Evolutionary conservation across 2,329 filamentous ascomycete genomes (phyloP).

Genomic region (Pseudogymnoascus destructans): DNA sequence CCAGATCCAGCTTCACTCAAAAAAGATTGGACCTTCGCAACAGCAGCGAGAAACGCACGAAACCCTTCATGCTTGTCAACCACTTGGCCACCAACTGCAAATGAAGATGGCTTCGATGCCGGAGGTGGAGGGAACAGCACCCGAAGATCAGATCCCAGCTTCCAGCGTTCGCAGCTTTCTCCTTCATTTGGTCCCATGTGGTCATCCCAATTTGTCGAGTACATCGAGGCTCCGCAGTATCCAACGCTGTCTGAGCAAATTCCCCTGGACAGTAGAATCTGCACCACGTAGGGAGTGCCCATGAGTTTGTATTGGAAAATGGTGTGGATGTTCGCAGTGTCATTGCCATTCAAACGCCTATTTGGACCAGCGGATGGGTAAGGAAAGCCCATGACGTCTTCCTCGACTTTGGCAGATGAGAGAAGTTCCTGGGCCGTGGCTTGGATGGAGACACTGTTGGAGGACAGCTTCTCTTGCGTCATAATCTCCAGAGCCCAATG

Average conservation of each 20-base stretch:
- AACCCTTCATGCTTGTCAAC: slow-evolving; percentile 14
- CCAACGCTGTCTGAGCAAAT: slow-evolving; percentile 13
- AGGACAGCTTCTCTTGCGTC: slow-evolving; percentile 17
- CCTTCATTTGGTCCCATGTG: slow-evolving; percentile 9
- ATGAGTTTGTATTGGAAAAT: slow-evolving; percentile 19
- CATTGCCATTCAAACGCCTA: slow-evolving; percentile 14
- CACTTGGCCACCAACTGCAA: background rate
- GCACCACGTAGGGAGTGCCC: slow-evolving; percentile 19
- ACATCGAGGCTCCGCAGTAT: slow-evolving; percentile 21
- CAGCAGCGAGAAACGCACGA: slow-evolving; percentile 15
- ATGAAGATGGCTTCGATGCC: background rate
- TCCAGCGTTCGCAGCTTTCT: slow-evolving; percentile 16
- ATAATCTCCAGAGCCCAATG: slow-evolving; percentile 25
- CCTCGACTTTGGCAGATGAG: slow-evolving; percentile 11
- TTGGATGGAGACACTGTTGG: slow-evolving; percentile 11
- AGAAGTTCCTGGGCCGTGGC: slow-evolving; percentile 12
- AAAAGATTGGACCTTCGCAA: slow-evolving; percentile 14
- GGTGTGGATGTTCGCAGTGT: slow-evolving; percentile 18
- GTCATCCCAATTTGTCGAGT: slow-evolving; percentile 19
- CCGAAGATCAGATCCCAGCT: slow-evolving; percentile 17
- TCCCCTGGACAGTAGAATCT: slow-evolving; percentile 25
- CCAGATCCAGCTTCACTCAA: background rate
- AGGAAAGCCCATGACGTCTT: slow-evolving; percentile 17
- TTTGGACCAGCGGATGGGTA: slow-evolving; percentile 17
- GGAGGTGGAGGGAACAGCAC: slow-evolving; percentile 17